These are phyloP conservation scores for Barnettozyma sp. DNA, from an alignment of 805 yeast species.

Conservation along the genomic window DNA sequence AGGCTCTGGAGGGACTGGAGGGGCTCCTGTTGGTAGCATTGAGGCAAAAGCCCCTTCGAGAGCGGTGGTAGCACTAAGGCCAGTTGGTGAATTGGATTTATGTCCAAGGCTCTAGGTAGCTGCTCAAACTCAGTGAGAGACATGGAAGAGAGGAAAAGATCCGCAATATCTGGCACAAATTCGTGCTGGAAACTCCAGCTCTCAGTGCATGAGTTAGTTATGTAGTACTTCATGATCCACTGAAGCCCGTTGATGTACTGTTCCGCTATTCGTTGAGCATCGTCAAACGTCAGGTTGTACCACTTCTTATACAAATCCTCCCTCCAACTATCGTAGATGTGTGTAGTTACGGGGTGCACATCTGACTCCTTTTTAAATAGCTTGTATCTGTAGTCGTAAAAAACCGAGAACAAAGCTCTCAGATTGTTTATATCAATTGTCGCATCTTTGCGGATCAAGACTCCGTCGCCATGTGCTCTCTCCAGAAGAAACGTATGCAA, in stretches of 20 bases:
- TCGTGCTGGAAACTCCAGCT: constrained; percentile 80
- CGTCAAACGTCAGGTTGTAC: constrained; percentile 41
- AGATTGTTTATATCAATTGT: too few relatives aligned
- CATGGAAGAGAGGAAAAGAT: too few relatives aligned
- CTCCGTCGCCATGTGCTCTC: too few relatives aligned
- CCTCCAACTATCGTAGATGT: constrained; percentile 70
- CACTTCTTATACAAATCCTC: constrained; percentile 65
- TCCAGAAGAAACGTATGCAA: constrained; percentile 36
- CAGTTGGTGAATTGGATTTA: constrained; percentile 14
- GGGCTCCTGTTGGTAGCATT: constrained; percentile 6
- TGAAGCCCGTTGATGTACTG: constrained; percentile 86
- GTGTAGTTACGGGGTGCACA: constrained; percentile 27
- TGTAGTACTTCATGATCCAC: constrained; percentile 88
- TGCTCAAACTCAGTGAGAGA: constrained; percentile 62
- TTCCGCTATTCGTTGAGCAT: constrained; percentile 45
- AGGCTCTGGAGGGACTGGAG: not conserved
- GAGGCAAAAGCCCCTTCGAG: constrained; percentile 10
- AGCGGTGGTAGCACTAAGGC: constrained; percentile 11
- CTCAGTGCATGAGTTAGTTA: constrained; percentile 80
- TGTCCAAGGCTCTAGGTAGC: constrained; percentile 55
- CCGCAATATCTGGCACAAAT: constrained; percentile 86
- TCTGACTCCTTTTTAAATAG: constrained; percentile 1
- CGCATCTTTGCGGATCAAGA: too few relatives aligned
- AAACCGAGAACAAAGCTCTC: too few relatives aligned
- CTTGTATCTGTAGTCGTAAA: constrained; percentile 25